Percentiles rank a stretch among this genome's conserved stretches.
These are phyloP conservation scores for Botrytis paeoniae DNA, from an alignment of 2,329 filamentous ascomycete genomes.

Conservation along the genomic window DNA sequence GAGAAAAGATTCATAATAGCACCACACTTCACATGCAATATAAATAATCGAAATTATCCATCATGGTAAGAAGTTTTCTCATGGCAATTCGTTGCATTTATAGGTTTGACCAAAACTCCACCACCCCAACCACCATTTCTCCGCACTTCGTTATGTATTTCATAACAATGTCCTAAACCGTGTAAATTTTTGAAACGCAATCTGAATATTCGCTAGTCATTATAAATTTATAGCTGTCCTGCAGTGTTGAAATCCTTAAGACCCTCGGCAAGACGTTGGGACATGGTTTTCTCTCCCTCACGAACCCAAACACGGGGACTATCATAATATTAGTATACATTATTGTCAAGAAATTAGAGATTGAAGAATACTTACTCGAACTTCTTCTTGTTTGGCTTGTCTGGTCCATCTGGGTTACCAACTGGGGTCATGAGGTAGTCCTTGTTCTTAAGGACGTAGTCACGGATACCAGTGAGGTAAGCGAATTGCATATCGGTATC, in stretches of 20 bases:
- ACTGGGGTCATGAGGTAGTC: slow-evolving; percentile 85
- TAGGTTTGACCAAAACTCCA: slow-evolving; percentile 16
- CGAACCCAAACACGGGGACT: slow-evolving; percentile 72
- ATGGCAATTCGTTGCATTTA: slow-evolving; percentile 6
- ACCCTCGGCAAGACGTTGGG: slow-evolving; percentile 71
- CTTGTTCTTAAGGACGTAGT: slow-evolving; percentile 92
- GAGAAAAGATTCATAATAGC: neutral
- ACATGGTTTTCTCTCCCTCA: slow-evolving; percentile 97
- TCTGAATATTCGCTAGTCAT: slow-evolving; percentile 1
- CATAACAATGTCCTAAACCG: slow-evolving; percentile 19
- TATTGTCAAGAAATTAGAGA: neutral
- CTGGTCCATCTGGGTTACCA: slow-evolving; percentile 90
- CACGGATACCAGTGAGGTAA: slow-evolving; percentile 87
- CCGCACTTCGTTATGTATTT: slow-evolving; percentile 13
- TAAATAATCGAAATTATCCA: neutral
- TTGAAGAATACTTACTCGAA: slow-evolving; percentile 49
- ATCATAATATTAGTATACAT: neutral
- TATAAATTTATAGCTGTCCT: slow-evolving; percentile 62
- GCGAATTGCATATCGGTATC: slow-evolving; percentile 98
- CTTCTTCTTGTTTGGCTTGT: slow-evolving; percentile 99
- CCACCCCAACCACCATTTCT: slow-evolving; percentile 12
- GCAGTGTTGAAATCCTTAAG: slow-evolving; percentile 90
- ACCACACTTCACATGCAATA: neutral
- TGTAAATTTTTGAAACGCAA: slow-evolving; percentile 15
- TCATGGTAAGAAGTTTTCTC: neutral